phyloP scores from a whole-genome alignment of 2,329 filamentous ascomycete species.

The Talaromyces albobiverticillius region DNA sequence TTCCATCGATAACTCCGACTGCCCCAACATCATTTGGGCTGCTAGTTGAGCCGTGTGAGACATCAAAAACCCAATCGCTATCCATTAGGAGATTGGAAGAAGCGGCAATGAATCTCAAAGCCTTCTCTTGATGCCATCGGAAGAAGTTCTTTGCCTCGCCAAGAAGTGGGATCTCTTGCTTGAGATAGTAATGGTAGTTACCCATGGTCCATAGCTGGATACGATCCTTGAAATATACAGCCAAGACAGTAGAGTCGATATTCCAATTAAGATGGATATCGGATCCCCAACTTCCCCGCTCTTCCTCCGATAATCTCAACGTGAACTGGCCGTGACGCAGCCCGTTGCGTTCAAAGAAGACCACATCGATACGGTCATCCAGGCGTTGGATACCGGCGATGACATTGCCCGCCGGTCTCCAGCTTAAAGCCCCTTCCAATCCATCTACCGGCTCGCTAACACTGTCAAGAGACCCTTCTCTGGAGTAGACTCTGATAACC shows the following conservation, averaged over 20 bases:
- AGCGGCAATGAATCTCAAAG: slow-evolving; percentile 64
- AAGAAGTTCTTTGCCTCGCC: slow-evolving; percentile 20
- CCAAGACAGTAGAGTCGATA: slow-evolving; percentile 83
- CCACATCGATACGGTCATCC: slow-evolving; percentile 69
- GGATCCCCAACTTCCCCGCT: slow-evolving; percentile 53
- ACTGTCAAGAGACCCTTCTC: slow-evolving; percentile 86
- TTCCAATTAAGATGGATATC: slow-evolving; percentile 79
- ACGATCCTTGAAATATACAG: slow-evolving; percentile 69
- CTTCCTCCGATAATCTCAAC: slow-evolving; percentile 64
- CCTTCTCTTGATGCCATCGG: slow-evolving; percentile 81
- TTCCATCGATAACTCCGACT: slow-evolving; percentile 82
- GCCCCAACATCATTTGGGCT: slow-evolving; percentile 74
- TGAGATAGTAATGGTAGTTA: slow-evolving; percentile 98
- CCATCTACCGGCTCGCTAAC: slow-evolving; percentile 93
- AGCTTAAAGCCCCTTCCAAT: slow-evolving; percentile 82
- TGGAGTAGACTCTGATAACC: slow-evolving; percentile 83
- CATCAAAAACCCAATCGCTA: slow-evolving; percentile 66
- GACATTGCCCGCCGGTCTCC: slow-evolving; percentile 86
- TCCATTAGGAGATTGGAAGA: slow-evolving; percentile 56
- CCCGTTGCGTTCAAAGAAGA: slow-evolving; percentile 98
- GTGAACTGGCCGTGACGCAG: slow-evolving; percentile 91
- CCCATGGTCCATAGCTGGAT: slow-evolving; percentile 96
- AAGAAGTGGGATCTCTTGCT: slow-evolving; percentile 70
- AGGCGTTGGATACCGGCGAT: slow-evolving; percentile 80
- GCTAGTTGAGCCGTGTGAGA: slow-evolving; percentile 65